phyloP scores from a whole-genome alignment of 257 asterid genomes.

The Ajuga chamaepitys region DNA sequence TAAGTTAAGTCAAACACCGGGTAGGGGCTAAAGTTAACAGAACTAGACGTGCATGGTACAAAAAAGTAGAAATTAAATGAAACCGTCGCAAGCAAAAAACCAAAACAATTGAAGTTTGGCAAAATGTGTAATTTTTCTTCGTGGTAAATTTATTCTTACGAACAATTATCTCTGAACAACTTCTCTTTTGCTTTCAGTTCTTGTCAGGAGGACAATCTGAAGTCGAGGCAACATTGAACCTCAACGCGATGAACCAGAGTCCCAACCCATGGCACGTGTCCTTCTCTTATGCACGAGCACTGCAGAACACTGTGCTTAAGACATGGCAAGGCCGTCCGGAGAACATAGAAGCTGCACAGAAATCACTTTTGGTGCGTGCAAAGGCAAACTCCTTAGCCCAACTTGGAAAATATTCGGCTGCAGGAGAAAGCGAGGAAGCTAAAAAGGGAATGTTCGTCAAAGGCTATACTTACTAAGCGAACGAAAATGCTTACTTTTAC shows the following conservation, averaged over 20 bases:
- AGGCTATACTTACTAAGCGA: slow-evolving; percentile 83
- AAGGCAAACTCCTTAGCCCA: slow-evolving; percentile 91
- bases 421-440: slow-evolving; percentile 82
- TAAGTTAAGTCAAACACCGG: too few species aligned
- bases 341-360: slow-evolving; percentile 71
- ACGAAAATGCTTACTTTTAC: neutral
- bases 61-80: too few species aligned
- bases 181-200: slow-evolving; percentile 40
- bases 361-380: slow-evolving; percentile 74
- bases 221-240: slow-evolving; percentile 79
- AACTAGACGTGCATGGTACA: too few species aligned
- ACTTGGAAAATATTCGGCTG: slow-evolving; percentile 76
- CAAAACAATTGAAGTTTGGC: too few species aligned
- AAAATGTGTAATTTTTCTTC: neutral
- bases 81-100: too few species aligned
- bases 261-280: slow-evolving; percentile 95
- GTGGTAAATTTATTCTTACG: neutral
- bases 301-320: slow-evolving; percentile 86
- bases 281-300: slow-evolving; percentile 84
- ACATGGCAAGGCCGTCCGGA: slow-evolving; percentile 91
- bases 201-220: slow-evolving; percentile 95
- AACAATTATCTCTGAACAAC: neutral
- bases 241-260: slow-evolving; percentile 76
- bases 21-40: too few species aligned
- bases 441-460: slow-evolving; percentile 89